These are phyloP conservation scores for Striga asiatica DNA, from an alignment of 257 asterid genomes.

Conservation along the genomic window DNA sequence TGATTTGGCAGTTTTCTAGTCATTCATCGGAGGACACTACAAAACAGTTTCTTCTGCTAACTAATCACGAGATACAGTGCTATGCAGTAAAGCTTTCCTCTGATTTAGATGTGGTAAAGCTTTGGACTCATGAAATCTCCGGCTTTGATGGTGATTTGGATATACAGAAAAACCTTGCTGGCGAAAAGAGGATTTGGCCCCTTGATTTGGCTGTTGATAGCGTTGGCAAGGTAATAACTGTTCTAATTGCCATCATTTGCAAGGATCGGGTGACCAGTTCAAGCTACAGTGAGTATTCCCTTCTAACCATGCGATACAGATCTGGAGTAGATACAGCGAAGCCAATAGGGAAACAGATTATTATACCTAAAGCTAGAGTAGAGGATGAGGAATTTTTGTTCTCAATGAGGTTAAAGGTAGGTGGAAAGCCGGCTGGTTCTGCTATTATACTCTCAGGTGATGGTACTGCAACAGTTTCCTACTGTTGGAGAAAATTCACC, in stretches of 20 bases:
- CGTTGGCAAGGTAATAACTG: conserved; percentile 72
- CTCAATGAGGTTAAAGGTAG: conserved; percentile 74
- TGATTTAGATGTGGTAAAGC: conserved; percentile 39
- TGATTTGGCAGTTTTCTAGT: conserved; percentile 58
- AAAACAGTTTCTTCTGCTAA: conserved; percentile 69
- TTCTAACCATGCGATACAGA: conserved; percentile 82
- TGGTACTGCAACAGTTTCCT: conserved; percentile 96
- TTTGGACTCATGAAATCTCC: conserved; percentile 81
- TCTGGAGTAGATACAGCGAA: conserved; percentile 51
- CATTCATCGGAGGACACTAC: conserved; percentile 29
- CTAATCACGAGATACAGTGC: conserved; percentile 70
- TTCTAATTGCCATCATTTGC: conserved; percentile 83
- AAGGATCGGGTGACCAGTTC: conserved; percentile 80
- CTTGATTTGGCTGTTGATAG: conserved; percentile 65
- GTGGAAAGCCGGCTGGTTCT: conserved; percentile 93
- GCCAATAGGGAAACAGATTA: conserved; percentile 49
- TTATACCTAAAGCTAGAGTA: conserved; percentile 88
- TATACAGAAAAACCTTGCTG: conserved; percentile 82
- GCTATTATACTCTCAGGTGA: conserved; percentile 79
- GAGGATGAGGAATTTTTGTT: conserved; percentile 83
- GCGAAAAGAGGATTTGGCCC: conserved; percentile 91
- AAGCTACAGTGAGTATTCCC: conserved; percentile 94
- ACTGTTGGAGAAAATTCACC: conserved; percentile 77
- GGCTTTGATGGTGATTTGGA: conserved; percentile 78
- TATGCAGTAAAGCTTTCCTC: conserved; percentile 38